Base-by-base conservation (phyloP, 495 filamentous ascomycete genomes). In the Bacidia rubella region DNA sequence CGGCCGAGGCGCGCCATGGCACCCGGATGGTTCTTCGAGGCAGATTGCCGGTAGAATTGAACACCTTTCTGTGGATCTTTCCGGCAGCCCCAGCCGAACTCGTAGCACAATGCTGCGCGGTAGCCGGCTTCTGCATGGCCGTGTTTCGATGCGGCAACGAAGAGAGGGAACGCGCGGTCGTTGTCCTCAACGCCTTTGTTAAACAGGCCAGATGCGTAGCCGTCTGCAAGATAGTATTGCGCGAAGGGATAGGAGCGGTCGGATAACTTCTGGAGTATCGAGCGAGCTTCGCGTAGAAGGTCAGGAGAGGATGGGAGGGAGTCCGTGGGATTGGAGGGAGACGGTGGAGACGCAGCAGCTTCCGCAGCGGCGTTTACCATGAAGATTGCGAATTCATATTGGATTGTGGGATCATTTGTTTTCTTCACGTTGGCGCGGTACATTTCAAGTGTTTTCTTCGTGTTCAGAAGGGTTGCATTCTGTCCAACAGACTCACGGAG, bases 391-490 rank as follows among this genome's bases (percentile, higher is more conserved):
- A 99, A 95, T 23, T 93, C 90, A 67, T 97, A 97, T 63, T 94
- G 86, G 22, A 90, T 80, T 4, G 80, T 76, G 3, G 83, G 78
- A 62, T 96, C 87, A 54, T 86, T 90, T 0, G 90, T 90, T 66
- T 97, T 99, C 72, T 95, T 97, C 21, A 95, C 85, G 63, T 95
- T 97, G 39, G 82, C 81, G 25, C 93, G 75, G 62, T 99, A 99
- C 90, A 96, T 95, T 54, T 97, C 90, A 52, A 99, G 74, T 1
- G 92, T 97, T 63, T 95, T 83, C 60, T 85, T 82, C 29, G 86
- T 82, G 62, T 88, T 90, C 23, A 99, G 74, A 10, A 97, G 72
- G 1, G 87, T 93, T 17, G 90, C 90, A 63, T 92, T 90, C 56
- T 77, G 82, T 19, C 92, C 92, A 15, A 97, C 82, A n/a, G 75